phyloP scores from a whole-genome alignment of 1,139 yeast species.

The Kurtzmaniella natalensis region DNA sequence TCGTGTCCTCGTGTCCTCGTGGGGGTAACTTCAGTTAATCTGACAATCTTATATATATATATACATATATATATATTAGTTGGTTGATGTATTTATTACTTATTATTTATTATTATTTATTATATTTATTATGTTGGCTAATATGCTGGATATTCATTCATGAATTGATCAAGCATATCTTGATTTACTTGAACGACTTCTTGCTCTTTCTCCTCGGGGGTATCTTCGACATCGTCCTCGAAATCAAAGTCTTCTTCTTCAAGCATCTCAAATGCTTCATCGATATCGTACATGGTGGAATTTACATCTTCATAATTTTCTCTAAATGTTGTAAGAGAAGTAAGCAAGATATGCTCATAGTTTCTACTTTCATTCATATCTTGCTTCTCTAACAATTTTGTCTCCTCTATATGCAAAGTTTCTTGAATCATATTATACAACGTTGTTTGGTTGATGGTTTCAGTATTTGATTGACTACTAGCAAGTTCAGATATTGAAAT shows the following conservation, averaged over 20 bases:
- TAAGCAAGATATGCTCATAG: slow-evolving; percentile 18
- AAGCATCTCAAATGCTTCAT: slow-evolving; percentile 6
- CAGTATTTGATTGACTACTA: slow-evolving; percentile 3
- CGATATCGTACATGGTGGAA: slow-evolving; percentile 6
- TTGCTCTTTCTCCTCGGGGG: neutral
- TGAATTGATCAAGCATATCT: slow-evolving; percentile 1
- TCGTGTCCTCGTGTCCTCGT: no score
- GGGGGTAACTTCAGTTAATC: no score
- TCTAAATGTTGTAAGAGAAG: slow-evolving; percentile 12
- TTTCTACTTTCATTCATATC: slow-evolving; percentile 18
- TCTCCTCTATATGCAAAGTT: slow-evolving; percentile 11
- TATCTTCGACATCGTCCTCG: neutral
- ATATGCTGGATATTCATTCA: neutral
- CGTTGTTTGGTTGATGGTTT: slow-evolving; percentile 2
- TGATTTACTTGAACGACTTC: neutral
- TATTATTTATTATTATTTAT: no score
- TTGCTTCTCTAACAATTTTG: slow-evolving; percentile 13
- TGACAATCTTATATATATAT: no score
- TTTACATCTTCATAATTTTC: slow-evolving; percentile 1
- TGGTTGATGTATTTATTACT: no score
- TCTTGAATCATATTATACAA: slow-evolving; percentile 3
- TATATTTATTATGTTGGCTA: no score
- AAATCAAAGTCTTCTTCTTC: slow-evolving; percentile 3
- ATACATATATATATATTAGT: no score
- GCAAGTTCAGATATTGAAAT: slow-evolving; percentile 6